phyloP scores from a whole-genome alignment of 768 basidiomycete genomes.

The Rhizopogon vulgaris region DNA sequence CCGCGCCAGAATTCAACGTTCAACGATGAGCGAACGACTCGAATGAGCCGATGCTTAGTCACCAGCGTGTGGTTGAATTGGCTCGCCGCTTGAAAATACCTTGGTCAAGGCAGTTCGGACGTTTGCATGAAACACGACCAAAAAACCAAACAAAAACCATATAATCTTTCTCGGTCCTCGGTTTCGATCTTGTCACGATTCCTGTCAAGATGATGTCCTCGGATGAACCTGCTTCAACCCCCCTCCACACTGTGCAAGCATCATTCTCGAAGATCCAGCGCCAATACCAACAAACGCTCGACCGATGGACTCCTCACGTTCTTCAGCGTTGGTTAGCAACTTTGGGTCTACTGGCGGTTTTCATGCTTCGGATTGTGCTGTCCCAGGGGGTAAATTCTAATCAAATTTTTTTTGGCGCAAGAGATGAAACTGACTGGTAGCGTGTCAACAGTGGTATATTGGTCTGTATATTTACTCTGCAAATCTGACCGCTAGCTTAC shows the following conservation, averaged over 20 bases:
- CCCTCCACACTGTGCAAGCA: conserved; percentile 22
- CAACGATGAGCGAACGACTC: no score
- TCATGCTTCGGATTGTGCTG: conserved; percentile 80
- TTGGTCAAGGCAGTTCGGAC: neutral
- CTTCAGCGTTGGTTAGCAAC: conserved; percentile 87
- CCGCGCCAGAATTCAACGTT: conserved; percentile 12
- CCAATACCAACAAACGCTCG: conserved; percentile 83
- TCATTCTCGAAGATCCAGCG: conserved; percentile 46
- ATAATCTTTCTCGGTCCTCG: neutral
- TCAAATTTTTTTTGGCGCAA: neutral
- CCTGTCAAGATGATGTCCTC: conserved; percentile 26
- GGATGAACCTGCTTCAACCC: conserved; percentile 22
- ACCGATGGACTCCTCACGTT: conserved; percentile 86
- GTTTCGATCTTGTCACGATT: conserved; percentile 6
- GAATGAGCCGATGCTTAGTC: conserved; percentile 5
- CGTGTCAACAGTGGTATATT: conserved; percentile 75
- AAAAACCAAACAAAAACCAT: conserved; percentile 6
- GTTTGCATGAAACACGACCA: neutral
- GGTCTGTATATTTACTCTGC: conserved; percentile 43
- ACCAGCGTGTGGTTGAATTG: neutral
- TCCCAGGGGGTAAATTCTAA: conserved; percentile 75
- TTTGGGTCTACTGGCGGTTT: conserved; percentile 61
- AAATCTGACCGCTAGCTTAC: neutral
- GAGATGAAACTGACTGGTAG: conserved; percentile 5
- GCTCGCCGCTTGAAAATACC: neutral